Evolutionary conservation across 176 grass and related monocot genomes (phyloP), one percentile per base, ranked within the genome.

Genomic region (Leersia perrieri): DNA sequence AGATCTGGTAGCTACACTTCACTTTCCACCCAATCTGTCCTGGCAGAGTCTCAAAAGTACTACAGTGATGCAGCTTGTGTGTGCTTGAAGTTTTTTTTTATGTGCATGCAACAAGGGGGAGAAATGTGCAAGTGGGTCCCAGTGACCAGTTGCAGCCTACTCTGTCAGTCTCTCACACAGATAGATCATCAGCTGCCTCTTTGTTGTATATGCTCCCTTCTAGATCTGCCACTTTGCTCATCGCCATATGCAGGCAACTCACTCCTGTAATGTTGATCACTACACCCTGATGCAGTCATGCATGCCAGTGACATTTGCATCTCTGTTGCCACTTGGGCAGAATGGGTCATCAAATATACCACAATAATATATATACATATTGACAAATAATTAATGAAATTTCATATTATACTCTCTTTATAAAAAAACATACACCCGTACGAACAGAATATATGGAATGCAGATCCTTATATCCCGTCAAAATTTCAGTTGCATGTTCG

Each of bases 141-240:
- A 41, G 44, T n/a, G 31, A 60, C 26, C 38, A 20, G 22, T 1
- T 7, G 60, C 60, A 40, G 35, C 66, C 31, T 29, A 68, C 15
- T 30, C 23, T 58, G 45, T 15, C 58, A 23, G 53, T 58, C 53
- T 25, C 53, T 23, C 76, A 35, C 3, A 30, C 5, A n/a, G 33
- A 61, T 27, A 55, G 70, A 18, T 6, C n/a, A n/a, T 11, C 60
- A 25, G 12, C 74, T 71, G 23, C 82, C 67, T 26, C 58, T 38
- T 55, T 73, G 68, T 32, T 57, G 22, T 11, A 38, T 3, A 25
- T 58, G 20, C 5, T 53, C 16, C 75, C 79, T 82, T 76, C 79
- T 82, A 77, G 79, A 77, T 77, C 85, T 72, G 79, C 13, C 79
- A 41, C 79, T 87, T 76, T 58, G 80, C 14, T 29, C 53, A 45